These are phyloP conservation scores for Pleurotus cornucopiae DNA, from an alignment of 768 basidiomycete genomes.

Conservation along the genomic window DNA sequence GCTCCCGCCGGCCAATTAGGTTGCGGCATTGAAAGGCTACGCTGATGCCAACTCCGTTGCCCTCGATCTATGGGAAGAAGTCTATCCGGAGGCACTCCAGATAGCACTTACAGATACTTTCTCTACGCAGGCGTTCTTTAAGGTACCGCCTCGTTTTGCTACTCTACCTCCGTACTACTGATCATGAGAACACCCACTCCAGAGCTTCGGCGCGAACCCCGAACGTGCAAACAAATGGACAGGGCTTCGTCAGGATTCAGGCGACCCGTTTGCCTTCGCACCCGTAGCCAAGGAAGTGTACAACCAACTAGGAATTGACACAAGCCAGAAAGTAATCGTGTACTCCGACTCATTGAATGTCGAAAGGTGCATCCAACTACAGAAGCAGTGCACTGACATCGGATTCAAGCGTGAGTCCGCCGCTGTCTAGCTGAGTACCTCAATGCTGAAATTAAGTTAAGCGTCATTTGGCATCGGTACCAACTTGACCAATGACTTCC, in stretches of 20 bases:
- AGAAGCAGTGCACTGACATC: constrained; percentile 67
- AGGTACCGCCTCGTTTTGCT: constrained; percentile 31
- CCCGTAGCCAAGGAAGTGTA: constrained; percentile 71
- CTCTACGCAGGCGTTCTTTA: constrained; percentile 82
- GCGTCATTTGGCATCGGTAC: constrained; percentile 95
- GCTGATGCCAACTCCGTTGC: constrained; percentile 68
- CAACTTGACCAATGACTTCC: constrained; percentile 81
- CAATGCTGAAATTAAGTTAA: constrained; percentile 32
- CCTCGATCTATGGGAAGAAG: constrained; percentile 82
- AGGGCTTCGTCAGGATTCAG: constrained; percentile 90
- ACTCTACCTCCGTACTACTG: neutral
- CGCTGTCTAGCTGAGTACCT: neutral
- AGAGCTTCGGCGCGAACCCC: constrained; percentile 59
- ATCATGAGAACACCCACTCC: constrained; percentile 2
- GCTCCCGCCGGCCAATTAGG: constrained; percentile 32
- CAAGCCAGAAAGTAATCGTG: constrained; percentile 62
- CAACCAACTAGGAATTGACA: constrained; percentile 61
- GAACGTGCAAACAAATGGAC: constrained; percentile 70
- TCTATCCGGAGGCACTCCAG: constrained; percentile 53
- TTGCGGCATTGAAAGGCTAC: constrained; percentile 84
- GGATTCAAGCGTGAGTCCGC: constrained; percentile 56
- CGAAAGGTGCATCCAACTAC: constrained; percentile 64
- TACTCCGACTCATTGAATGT: constrained; percentile 82
- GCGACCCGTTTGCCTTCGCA: constrained; percentile 83
- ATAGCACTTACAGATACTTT: constrained; percentile 95